Percentiles rank a stretch among this genome's conserved stretches.
phyloP scores from a whole-genome alignment of 1,284 basidiomycete genomes.

The Limonomyces culmigenus region DNA sequence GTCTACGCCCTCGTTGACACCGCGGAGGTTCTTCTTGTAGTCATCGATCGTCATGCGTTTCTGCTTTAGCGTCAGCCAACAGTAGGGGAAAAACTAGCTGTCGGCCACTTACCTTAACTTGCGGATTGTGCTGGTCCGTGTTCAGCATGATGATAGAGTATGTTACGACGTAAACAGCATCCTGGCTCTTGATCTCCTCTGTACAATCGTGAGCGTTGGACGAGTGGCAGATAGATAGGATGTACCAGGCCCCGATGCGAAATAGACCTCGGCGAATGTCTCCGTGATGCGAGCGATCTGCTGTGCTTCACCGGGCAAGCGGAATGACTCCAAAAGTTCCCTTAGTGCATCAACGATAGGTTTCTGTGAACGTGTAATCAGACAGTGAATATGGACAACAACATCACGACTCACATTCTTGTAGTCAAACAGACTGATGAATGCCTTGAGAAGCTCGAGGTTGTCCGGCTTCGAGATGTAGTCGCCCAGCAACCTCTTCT shows the following conservation, averaged over 20 bases:
- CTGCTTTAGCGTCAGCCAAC: slow-evolving; percentile 19
- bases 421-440: slow-evolving; percentile 86
- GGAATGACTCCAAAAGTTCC: slow-evolving; percentile 86
- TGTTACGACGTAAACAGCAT: slow-evolving; percentile 88
- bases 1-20: slow-evolving; percentile 78
- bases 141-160: slow-evolving; percentile 99
- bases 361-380: slow-evolving; percentile 41
- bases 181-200: slow-evolving; percentile 83
- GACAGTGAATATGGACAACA: slow-evolving; percentile 2
- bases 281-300: slow-evolving; percentile 93
- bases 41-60: slow-evolving; percentile 96
- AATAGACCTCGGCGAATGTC: slow-evolving; percentile 85
- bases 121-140: slow-evolving; percentile 95
- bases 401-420: slow-evolving; percentile 41
- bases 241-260: slow-evolving; percentile 67
- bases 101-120: slow-evolving; percentile 52
- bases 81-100: not conserved
- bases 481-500: slow-evolving; percentile 91
- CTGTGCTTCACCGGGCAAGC: slow-evolving; percentile 90
- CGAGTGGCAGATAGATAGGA: slow-evolving; percentile 4
- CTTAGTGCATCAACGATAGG: slow-evolving; percentile 89
- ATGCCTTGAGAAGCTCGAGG: slow-evolving; percentile 71
- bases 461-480: slow-evolving; percentile 88
- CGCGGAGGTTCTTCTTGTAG: slow-evolving; percentile 83
- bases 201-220: slow-evolving; percentile 5